phyloP scores from a whole-genome alignment of 2,329 filamentous ascomycete species.

The Colletotrichum sp. region DNA sequence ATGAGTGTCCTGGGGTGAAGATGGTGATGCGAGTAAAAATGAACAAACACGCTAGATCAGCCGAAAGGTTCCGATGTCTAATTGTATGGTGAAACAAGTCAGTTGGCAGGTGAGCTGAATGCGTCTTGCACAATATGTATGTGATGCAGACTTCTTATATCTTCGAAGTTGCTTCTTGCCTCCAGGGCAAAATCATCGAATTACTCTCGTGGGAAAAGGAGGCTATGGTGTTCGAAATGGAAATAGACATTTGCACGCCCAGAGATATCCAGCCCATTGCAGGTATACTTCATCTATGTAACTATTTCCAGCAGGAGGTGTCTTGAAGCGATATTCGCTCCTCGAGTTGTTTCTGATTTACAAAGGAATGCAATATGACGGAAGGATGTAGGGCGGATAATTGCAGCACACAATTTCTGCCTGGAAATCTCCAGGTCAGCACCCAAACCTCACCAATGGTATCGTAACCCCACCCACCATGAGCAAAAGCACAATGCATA shows the following conservation, averaged over 20 bases:
- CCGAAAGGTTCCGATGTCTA: background rate
- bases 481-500: background rate
- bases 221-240: background rate
- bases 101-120: background rate
- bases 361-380: background rate
- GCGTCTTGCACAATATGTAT: background rate
- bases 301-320: background rate
- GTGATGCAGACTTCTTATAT: background rate
- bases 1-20: background rate
- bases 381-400: background rate
- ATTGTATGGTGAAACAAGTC: background rate
- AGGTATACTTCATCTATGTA: background rate
- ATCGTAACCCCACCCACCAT: background rate
- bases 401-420: background rate
- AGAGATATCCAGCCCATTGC: background rate
- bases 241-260: background rate
- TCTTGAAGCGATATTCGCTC: background rate
- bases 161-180: background rate
- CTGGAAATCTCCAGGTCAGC: background rate
- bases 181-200: background rate
- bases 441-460: background rate
- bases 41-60: background rate
- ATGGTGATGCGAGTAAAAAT: rapidly evolving
- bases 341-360: background rate
- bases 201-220: background rate